Base-by-base conservation (phyloP, 208 protist species). In the Acanthamoeba castellanii region DNA sequence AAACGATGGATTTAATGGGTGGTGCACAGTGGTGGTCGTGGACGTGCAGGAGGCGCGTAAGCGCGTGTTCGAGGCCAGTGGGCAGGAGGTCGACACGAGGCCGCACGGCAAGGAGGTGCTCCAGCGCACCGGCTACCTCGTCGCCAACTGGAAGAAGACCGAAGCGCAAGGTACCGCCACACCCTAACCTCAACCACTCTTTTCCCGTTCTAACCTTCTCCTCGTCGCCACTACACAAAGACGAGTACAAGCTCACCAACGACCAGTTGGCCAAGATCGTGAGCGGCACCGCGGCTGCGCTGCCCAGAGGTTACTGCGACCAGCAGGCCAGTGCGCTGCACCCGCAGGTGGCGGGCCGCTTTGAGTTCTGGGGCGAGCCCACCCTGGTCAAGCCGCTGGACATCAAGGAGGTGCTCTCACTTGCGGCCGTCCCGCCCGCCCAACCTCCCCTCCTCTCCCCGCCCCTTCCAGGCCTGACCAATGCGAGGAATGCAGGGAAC, bases 311-410 rank as follows among this genome's bases (percentile, higher is more conserved):
- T 3, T 90, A 70, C n/a, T 90, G 57, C 55, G 84, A 90, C 55
- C 84, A 90, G 27, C 55, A 68, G 70, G 70, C 25, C 8, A 84
- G 16, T 18, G 74, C 84, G 55, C 52, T 90, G 30, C 84, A 90
- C 27, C 84, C 84, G 13, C 30, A 34, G 45, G 84, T 90, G 30
- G 6, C 84, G 47, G 84, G 84, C 14, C 47, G 84, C 55, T 90
- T 90, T 34, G 84, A 90, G 84, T 90, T 90, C 57, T 90, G 84
- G 84, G 84, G 84, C n/a, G 84, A 90, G n/a, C 52, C 84, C 52
- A 45, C n/a, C 4, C 55, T 90, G 84, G 76, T 85, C 76, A 90
- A 68, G 52, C 25, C 22, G 13, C 84, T 90, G 4, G 84, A 66
- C 57, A 59, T 90, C 84, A 84, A 84, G 45, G 74, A 45, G 74